Evolutionary conservation across 768 basidiomycete genomes (phyloP).

Genomic region (Naematelia aurantialba): DNA sequence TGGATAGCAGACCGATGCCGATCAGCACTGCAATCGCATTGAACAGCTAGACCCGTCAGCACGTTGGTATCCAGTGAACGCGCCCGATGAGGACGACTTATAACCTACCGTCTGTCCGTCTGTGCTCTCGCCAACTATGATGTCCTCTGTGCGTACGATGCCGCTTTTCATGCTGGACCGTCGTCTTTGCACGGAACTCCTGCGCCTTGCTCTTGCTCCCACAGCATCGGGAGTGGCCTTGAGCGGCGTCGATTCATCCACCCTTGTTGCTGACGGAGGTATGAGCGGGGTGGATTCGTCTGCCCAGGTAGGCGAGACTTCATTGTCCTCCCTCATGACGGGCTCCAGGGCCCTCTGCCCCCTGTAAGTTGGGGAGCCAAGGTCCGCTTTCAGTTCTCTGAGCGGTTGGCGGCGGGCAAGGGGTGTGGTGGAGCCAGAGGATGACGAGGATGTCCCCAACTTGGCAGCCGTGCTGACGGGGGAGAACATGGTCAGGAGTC

Average conservation of each 20-base stretch:
- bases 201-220: not conserved
- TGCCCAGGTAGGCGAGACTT: not conserved
- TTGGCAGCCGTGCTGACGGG: not conserved
- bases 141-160: constrained; percentile 1
- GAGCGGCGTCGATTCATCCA: not conserved
- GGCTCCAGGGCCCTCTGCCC: not conserved
- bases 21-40: constrained; percentile 81
- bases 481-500: constrained; percentile 2
- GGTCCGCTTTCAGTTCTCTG: not conserved
- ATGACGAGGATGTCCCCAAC: not conserved
- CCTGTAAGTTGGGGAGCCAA: not conserved
- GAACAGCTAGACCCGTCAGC: constrained; percentile 60
- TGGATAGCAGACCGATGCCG: constrained; percentile 83
- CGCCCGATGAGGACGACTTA: too few species aligned
- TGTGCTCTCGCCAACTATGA: constrained; percentile 36
- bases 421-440: not conserved
- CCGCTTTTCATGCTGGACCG: constrained; percentile 4
- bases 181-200: constrained; percentile 9
- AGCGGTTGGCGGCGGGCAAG: not conserved
- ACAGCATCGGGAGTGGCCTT: not conserved
- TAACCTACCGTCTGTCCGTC: constrained; percentile 46
- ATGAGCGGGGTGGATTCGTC: constrained; percentile 3
- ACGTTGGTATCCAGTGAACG: not conserved
- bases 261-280: not conserved
- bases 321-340: not conserved